Base-by-base conservation (phyloP, 192 early-diverging fungal species). In the Linnemannia exigua region DNA sequence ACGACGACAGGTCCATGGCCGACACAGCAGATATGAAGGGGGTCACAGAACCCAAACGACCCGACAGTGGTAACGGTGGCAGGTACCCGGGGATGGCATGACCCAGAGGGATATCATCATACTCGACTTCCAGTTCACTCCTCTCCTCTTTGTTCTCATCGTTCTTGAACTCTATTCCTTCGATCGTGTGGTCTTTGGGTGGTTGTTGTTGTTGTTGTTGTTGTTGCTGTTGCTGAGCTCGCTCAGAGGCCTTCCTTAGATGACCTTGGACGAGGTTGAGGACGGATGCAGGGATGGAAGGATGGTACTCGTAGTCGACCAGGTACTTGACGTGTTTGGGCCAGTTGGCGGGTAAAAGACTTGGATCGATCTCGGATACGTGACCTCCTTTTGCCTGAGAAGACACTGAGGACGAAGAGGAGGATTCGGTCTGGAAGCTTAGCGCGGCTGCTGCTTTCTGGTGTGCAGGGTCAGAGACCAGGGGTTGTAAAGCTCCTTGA, bases 221-320 rank as follows among this genome's bases (percentile, higher is more conserved):
- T n/a, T n/a, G n/a, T n/a, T 6, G 41, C 41, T 3, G 41, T 44
- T 44, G 9, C 41, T n/a, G n/a, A n/a, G n/a, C 5, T 7, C 33
- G 69, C 22, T 85, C 77, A n/a, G 14, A 52, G 19, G 61, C 35
- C 12, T 35, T 28, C 6, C 74, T 37, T 63, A 78, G 67, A 31
- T 41, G 44, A 31, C 84, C 84, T 72, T 86, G 77, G 7, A 86
- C 84, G 31, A 86, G 77, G 67, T 76, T 78, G 47, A 80, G 46
- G 2, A 76, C 25, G 0, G 69, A 28, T 50, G 54, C 5, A 20
- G 52, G 12, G 36, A 86, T 86, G 5, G 84, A 76, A 3, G 74
- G 70, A 37, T 86, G 84, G 28, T 86, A 86, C 38, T 76, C 84
- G 33, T 86, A 86, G n/a, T 86, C 84, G 17, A 74, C 25, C 33